A percentile compares a stretch with the other conserved stretches of the same genome.
phyloP scores from a whole-genome alignment of 1,284 basidiomycete genomes.

The Fomitopsis pinicola region DNA sequence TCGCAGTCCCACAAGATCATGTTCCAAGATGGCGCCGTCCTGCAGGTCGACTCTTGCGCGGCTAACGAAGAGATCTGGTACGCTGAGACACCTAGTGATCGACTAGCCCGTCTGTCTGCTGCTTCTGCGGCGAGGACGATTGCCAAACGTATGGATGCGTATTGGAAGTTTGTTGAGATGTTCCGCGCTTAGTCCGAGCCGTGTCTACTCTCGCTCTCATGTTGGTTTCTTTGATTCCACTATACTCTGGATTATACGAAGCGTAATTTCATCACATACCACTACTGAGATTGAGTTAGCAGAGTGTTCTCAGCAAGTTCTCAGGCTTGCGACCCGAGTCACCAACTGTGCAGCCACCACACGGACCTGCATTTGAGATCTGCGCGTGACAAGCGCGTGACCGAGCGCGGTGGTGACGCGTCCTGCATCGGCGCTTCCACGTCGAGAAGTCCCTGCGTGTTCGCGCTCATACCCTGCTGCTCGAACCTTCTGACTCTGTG shows the following conservation, averaged over 20 bases:
- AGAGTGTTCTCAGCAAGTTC: too few relatives aligned
- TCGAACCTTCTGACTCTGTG: neutral
- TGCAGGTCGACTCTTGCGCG: constrained; percentile 35
- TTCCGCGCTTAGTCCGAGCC: constrained; percentile 20
- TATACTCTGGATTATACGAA: neutral
- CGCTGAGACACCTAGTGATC: constrained; percentile 23
- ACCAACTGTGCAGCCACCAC: too few relatives aligned
- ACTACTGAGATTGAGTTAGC: too few relatives aligned
- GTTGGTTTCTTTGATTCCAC: neutral
- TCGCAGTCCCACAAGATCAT: constrained; percentile 37
- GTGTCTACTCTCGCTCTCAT: too few relatives aligned
- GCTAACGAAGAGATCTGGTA: constrained; percentile 37
- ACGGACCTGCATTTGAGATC: neutral
- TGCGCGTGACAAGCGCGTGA: constrained; percentile 2
- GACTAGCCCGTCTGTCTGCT: constrained; percentile 28
- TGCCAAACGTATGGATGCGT: constrained; percentile 38
- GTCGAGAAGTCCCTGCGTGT: neutral
- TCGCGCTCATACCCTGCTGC: neutral
- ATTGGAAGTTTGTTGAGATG: constrained; percentile 37
- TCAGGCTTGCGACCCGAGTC: too few relatives aligned
- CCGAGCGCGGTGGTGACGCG: constrained; percentile 10
- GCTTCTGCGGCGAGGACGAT: constrained; percentile 29
- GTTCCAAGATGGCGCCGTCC: constrained; percentile 40
- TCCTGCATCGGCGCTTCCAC: neutral
- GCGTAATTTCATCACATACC: too few relatives aligned